Evolutionary conservation across 805 yeast genomes (phyloP).

Genomic region (Metschnikowia shivogae): DNA sequence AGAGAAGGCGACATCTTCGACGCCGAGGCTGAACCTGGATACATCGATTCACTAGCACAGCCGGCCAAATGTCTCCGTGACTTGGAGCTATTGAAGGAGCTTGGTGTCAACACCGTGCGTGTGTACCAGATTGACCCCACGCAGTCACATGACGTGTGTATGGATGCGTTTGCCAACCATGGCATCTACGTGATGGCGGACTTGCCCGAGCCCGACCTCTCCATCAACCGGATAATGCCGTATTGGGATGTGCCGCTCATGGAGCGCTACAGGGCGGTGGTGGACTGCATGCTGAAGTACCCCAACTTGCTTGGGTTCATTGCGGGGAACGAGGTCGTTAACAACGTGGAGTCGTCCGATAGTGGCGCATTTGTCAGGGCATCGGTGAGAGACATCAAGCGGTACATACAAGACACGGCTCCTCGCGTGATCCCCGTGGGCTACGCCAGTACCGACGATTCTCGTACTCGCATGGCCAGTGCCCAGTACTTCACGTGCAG

Average conservation of each 20-base stretch:
- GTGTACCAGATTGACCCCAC: conserved; percentile 83
- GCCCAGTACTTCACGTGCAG: conserved; percentile 31
- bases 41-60: conserved; percentile 77
- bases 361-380: conserved; percentile 36
- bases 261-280: conserved; percentile 30
- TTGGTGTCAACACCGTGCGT: conserved; percentile 73
- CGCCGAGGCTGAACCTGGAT: conserved; percentile 22
- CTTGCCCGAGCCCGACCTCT: conserved; percentile 32
- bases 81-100: conserved; percentile 63
- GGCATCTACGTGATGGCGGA: conserved; percentile 37
- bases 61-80: conserved; percentile 69
- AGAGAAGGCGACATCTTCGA: conserved; percentile 34
- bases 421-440: conserved; percentile 40
- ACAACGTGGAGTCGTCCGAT: conserved; percentile 22
- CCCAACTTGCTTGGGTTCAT: conserved; percentile 36
- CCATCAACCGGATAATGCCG: conserved; percentile 31
- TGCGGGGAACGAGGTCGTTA: conserved; percentile 41
- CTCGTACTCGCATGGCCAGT: conserved; percentile 24
- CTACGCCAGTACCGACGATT: conserved; percentile 37
- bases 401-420: conserved; percentile 23
- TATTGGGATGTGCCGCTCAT: conserved; percentile 32
- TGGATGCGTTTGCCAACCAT: conserved; percentile 26
- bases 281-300: conserved; percentile 30
- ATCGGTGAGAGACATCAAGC: conserved; percentile 31
- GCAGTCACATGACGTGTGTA: conserved; percentile 31